Evolutionary conservation across 176 grass and related monocot species (phyloP), one percentile per base, ranked within the genome.

Genomic region (Phoenix dactylifera): DNA sequence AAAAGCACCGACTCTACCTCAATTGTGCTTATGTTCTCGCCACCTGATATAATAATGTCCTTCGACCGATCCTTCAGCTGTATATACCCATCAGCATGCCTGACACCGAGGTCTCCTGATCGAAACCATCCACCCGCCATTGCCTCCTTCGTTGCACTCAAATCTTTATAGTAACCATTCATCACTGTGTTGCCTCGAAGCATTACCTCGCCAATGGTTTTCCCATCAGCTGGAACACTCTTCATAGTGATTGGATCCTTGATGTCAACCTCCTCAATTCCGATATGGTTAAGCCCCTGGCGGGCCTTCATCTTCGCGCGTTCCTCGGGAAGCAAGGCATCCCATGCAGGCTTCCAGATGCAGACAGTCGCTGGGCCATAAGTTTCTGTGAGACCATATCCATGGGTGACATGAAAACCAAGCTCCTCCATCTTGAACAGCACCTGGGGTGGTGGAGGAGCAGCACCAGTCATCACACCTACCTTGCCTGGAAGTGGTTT

Each of bases 281-380:
- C 64, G 15, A 82, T 9, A 65, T 82, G 74, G 6, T 81, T 74
- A 52, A 75, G 62, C 20, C 84, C 79, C 71, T 87, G 79, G 0
- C 70, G 71, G 6, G 74, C 78, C 70, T 82, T 82, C 1, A 78
- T 18, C 52, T 56, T 18, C 0, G 84, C 75, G 5, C 79, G 79
- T 15, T 70, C 62, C 62, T 63, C 62, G 0, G 57, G 56, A 55
- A 74, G 57, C 61, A 87, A 12, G 22, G 56, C 62, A 28, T 87
- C 84, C 84, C 84, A 87, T 66, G 82, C 79, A 7, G 79, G 79
- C 74, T 65, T 71, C 70, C 75, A 82, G 19, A 66, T 60, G 74
- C 84, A 79, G 0, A 78, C 70, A 4, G 66, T 75, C 18, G 75
- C 79, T 0, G 79, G 24, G 1, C 79, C 70, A 57, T 74, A 68